Conservation (phyloP, 371 early-diverging fungal species). For the Saksenaea vasiformis region DNA sequence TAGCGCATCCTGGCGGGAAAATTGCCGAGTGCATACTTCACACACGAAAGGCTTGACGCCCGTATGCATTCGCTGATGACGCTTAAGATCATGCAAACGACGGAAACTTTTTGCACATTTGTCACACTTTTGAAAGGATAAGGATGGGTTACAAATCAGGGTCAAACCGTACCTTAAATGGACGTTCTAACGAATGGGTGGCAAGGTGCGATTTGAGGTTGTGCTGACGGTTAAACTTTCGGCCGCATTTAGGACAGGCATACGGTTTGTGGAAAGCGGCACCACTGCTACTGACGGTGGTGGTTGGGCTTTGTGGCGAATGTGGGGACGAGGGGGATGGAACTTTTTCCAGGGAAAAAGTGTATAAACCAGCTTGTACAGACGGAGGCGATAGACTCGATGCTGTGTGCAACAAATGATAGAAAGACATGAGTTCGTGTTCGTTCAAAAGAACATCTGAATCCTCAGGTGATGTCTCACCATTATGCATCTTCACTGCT, state of each 20-base stretch:
- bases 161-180: background rate
- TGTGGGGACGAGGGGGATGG: background rate
- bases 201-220: slow-evolving; percentile 6
- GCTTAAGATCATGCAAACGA: slow-evolving; percentile 11
- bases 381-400: background rate
- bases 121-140: background rate
- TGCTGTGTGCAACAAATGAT: background rate
- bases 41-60: slow-evolving; percentile 4
- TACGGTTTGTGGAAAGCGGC: background rate
- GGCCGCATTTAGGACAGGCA: background rate
- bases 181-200: background rate
- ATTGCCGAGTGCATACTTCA: background rate
- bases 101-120: slow-evolving; percentile 1
- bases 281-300: background rate
- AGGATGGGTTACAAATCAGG: background rate
- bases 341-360: background rate
- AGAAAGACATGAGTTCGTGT: background rate
- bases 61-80: slow-evolving; percentile 7
- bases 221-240: background rate
- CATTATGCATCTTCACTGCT: background rate
- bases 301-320: background rate
- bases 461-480: background rate
- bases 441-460: background rate
- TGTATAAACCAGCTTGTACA: background rate
- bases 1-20: slow-evolving; percentile 1